These are phyloP conservation scores for Aristolochia contorta DNA, from an alignment of 164 flowering plant genomes.

Conservation along the genomic window DNA sequence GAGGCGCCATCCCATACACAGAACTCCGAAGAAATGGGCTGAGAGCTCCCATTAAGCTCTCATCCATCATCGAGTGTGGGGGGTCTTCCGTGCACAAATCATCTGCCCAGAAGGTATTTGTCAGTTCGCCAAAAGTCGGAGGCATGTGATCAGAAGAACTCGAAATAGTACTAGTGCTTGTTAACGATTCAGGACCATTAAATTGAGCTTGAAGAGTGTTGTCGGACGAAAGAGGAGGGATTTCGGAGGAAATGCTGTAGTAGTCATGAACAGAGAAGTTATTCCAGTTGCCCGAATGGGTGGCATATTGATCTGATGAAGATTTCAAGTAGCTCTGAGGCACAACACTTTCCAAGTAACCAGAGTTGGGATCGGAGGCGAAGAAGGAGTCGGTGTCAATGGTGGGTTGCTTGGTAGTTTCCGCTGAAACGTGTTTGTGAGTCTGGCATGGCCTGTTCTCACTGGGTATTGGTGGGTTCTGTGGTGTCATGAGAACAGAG, in stretches of 20 bases:
- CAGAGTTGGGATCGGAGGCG: constrained; percentile 45
- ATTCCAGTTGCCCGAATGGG: constrained; percentile 7
- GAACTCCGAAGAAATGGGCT: constrained; percentile 26
- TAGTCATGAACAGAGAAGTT: constrained; percentile 8
- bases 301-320: constrained; percentile 19
- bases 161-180: constrained; percentile 4
- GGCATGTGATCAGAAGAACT: constrained; percentile 3
- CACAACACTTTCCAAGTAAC: constrained; percentile 76
- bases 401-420: constrained; percentile 1
- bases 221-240: neutral
- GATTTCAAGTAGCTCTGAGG: constrained; percentile 63
- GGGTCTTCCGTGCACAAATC: constrained; percentile 19
- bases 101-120: constrained; percentile 21
- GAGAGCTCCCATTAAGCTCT: constrained; percentile 39
- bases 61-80: constrained; percentile 36
- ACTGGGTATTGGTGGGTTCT: constrained; percentile 7
- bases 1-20: constrained; percentile 20
- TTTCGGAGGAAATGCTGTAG: neutral
- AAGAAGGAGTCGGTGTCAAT: constrained; percentile 21
- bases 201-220: constrained; percentile 12
- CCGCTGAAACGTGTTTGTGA: neutral
- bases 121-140: constrained; percentile 21
- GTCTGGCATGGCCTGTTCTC: constrained; percentile 15
- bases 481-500: constrained; percentile 7
- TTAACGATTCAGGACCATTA: constrained; percentile 3